Evolutionary conservation across 352 stramenopile genomes (phyloP), one percentile per base, ranked within the genome.

Genomic region (Pythium utonaiense): DNA sequence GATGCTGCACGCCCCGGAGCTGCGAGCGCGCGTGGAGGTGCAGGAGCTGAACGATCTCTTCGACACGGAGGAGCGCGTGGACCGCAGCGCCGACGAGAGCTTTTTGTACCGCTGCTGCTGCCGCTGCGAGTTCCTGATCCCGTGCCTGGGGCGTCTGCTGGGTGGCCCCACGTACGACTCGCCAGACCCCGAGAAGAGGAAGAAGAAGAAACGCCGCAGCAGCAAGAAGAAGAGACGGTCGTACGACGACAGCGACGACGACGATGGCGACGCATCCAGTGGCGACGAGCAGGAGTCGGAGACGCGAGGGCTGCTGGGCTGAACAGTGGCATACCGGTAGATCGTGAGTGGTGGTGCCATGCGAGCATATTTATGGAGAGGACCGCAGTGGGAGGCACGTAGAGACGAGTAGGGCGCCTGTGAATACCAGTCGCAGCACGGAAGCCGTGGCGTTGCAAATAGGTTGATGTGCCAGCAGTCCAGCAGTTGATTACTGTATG

Each of bases 61-160:
- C 7, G 69, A 83, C 16, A 54, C 53, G 3, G 57, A 68, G 17
- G 65, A 78, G 41, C 71, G 69, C 21, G n/a, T 38, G 27, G 52
- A 57, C 12, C 44, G 59, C 30, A 53, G 19, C 1, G 50, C 61
- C 12, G 60, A 80, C n/a, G 82, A 89, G 56, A 80, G 71, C 49
- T 86, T 75, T 51, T 45, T 62, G 22, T 91, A 91, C 58, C 67
- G 77, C 25, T 93, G 83, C 57, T 77, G 77, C 42, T 93, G 83
- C 62, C 78, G 77, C 27, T 93, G 83, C 51, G 80, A 90, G 60
- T 91, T 81, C 38, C 65, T 93, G 9, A 76, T 90, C 21, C 83
- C 83, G 5, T 91, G 80, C 60, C 57, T 93, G 30, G 70, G 77
- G 9, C 74, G 78, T n/a, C 53, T 89, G 24, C 53, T 91, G n/a